These are phyloP conservation scores for Suillus variegatus DNA, from an alignment of 768 basidiomycete genomes.

Conservation along the genomic window DNA sequence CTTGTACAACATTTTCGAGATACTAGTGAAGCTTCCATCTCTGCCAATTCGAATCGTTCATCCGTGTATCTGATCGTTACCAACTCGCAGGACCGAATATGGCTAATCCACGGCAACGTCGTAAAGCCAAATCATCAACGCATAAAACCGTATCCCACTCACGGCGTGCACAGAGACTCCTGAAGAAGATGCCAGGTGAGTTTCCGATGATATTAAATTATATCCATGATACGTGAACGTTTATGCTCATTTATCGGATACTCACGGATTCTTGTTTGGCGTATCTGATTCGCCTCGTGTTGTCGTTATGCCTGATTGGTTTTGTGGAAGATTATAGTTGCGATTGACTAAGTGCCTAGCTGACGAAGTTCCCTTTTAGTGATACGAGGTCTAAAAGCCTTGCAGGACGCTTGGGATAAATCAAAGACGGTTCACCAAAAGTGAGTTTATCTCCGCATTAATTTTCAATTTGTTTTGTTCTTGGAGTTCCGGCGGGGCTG, in stretches of 20 bases:
- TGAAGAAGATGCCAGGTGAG: constrained; percentile 79
- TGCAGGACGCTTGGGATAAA: constrained; percentile 88
- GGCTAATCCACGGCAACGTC: constrained; percentile 94
- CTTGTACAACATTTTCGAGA: neutral
- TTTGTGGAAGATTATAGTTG: neutral
- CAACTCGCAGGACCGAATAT: constrained; percentile 40
- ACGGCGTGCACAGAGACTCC: constrained; percentile 67
- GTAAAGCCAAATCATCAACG: constrained; percentile 79
- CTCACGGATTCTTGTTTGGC: neutral
- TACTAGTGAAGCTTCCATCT: neutral
- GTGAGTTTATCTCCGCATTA: constrained; percentile 44
- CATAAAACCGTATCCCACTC: constrained; percentile 76
- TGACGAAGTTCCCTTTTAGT: constrained; percentile 40
- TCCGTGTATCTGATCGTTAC: neutral
- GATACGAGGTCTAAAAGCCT: constrained; percentile 76
- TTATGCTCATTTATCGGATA: neutral
- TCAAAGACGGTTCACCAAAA: constrained; percentile 90
- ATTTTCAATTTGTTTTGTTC: neutral
- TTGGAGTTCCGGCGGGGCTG: neutral
- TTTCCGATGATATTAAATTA: constrained; percentile 6
- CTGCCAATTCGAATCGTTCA: constrained; percentile 1
- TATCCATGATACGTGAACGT: neutral
- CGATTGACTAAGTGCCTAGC: neutral
- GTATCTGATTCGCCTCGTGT: neutral
- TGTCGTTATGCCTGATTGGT: constrained; percentile 10